These are phyloP conservation scores for Saccharomycopsis selenospora DNA, from an alignment of 805 yeast species.

Conservation along the genomic window DNA sequence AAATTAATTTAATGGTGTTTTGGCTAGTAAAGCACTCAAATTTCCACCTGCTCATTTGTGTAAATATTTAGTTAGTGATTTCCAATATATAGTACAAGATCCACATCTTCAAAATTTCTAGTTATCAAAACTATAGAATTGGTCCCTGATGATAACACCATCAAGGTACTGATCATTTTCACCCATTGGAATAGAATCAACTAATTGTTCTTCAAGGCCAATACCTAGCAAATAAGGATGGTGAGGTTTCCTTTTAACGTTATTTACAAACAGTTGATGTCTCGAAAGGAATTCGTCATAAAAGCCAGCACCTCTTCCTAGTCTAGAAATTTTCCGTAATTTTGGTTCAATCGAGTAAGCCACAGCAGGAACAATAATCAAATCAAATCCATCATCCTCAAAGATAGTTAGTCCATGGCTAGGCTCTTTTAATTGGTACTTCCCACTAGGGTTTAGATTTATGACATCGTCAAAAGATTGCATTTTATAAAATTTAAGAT, in stretches of 20 bases:
- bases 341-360: constrained; percentile 48
- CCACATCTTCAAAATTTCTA: neutral
- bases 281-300: constrained; percentile 71
- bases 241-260: neutral
- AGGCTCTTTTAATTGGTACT: constrained; percentile 66
- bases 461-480: constrained; percentile 35
- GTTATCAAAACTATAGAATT: constrained; percentile 20
- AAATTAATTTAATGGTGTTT: no score
- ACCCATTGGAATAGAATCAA: constrained; percentile 47
- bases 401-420: constrained; percentile 26
- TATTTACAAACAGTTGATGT: constrained; percentile 27
- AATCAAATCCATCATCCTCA: constrained; percentile 45
- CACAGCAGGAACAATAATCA: constrained; percentile 79
- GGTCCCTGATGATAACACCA: constrained; percentile 39
- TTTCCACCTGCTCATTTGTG: no score
- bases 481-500: constrained; percentile 50
- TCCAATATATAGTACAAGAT: no score
- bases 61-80: no score
- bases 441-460: constrained; percentile 56
- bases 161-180: constrained; percentile 58
- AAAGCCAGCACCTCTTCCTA: constrained; percentile 93
- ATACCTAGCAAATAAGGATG: constrained; percentile 50
- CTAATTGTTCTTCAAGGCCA: constrained; percentile 58
- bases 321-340: constrained; percentile 36
- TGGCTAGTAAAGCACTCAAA: no score